Evolutionary conservation across 805 yeast genomes (phyloP).

Genomic region (Jamesozyma rosinii): DNA sequence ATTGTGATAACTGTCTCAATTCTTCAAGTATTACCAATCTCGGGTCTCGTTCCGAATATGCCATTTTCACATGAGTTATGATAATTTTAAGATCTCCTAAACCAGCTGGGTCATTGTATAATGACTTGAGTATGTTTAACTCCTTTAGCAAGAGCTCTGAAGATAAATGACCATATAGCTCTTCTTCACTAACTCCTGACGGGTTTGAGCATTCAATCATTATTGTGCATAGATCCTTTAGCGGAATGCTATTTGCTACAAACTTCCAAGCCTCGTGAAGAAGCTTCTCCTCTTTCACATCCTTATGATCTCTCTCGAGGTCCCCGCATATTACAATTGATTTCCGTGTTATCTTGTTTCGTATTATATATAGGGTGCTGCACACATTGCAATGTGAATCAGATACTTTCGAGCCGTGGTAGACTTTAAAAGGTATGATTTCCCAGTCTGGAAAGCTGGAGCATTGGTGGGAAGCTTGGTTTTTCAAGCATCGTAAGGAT

Average conservation of each 20-base stretch:
- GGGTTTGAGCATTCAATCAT: conserved; percentile 71
- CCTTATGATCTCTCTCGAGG: conserved; percentile 55
- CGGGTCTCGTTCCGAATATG: conserved; percentile 40
- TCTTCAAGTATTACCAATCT: conserved; percentile 43
- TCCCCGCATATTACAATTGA: conserved; percentile 70
- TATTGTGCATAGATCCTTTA: conserved; percentile 41
- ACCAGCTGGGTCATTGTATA: conserved; percentile 32
- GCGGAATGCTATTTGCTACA: conserved; percentile 39
- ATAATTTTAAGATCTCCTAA: conserved; percentile 31
- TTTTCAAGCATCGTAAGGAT: conserved; percentile 5
- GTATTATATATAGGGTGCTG: conserved; percentile 52
- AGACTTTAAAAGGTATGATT: conserved; percentile 32
- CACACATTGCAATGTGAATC: conserved; percentile 21
- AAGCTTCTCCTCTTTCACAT: conserved; percentile 11
- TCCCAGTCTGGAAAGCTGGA: conserved; percentile 19
- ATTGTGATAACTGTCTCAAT: conserved; percentile 34
- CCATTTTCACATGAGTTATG: conserved; percentile 47
- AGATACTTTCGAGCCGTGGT: conserved; percentile 35
- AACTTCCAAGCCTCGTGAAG: conserved; percentile 43
- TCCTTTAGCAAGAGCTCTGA: conserved; percentile 57
- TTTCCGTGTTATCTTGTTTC: conserved; percentile 27
- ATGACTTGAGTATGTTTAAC: conserved; percentile 32
- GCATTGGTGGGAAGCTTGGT: conserved; percentile 7
- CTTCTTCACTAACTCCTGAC: conserved; percentile 36
- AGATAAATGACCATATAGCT: conserved; percentile 72